A percentile compares a stretch with the other conserved stretches of the same genome.
These are phyloP conservation scores for Leccinum insolens DNA, from an alignment of 1,284 basidiomycete species.

Conservation along the genomic window DNA sequence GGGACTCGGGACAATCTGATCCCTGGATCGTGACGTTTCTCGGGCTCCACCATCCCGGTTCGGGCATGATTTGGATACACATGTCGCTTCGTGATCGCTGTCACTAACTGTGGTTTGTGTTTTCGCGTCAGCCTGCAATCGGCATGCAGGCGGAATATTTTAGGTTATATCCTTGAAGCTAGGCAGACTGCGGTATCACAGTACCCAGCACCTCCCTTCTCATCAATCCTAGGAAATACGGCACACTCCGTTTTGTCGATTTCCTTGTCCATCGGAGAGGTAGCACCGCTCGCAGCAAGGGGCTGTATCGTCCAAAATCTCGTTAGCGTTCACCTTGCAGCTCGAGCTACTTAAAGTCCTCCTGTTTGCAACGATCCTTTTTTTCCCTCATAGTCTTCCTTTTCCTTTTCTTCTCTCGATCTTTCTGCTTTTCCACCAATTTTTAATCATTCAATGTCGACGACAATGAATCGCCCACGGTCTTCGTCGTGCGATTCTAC, in stretches of 20 bases:
- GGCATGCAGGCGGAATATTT: slow-evolving; percentile 11
- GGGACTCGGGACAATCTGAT: slow-evolving; percentile 7
- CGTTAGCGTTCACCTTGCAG: slow-evolving; percentile 1
- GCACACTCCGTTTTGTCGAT: slow-evolving; percentile 10
- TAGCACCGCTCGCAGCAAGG: slow-evolving; percentile 16
- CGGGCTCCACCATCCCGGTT: slow-evolving; percentile 5
- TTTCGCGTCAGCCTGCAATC: slow-evolving; percentile 14
- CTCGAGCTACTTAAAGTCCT: slow-evolving; percentile 31
- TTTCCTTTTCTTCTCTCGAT: background rate
- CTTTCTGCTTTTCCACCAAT: background rate
- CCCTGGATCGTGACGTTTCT: slow-evolving; percentile 11
- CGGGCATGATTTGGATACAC: background rate
- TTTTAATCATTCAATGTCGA: slow-evolving; percentile 3
- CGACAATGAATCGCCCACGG: slow-evolving; percentile 26
- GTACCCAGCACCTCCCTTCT: background rate
- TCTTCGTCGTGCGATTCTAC: slow-evolving; percentile 25
- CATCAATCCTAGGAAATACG: slow-evolving; percentile 5
- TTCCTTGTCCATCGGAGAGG: background rate
- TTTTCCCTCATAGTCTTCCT: background rate
- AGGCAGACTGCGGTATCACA: slow-evolving; percentile 10
- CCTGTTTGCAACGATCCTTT: background rate
- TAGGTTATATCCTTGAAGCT: slow-evolving; percentile 17
- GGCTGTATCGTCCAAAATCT: slow-evolving; percentile 13
- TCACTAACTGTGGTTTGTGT: slow-evolving; percentile 17
- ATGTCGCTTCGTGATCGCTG: slow-evolving; percentile 8